These are phyloP conservation scores for Colletotrichum sidae DNA, from an alignment of 2,329 filamentous ascomycete genomes.

Conservation along the genomic window DNA sequence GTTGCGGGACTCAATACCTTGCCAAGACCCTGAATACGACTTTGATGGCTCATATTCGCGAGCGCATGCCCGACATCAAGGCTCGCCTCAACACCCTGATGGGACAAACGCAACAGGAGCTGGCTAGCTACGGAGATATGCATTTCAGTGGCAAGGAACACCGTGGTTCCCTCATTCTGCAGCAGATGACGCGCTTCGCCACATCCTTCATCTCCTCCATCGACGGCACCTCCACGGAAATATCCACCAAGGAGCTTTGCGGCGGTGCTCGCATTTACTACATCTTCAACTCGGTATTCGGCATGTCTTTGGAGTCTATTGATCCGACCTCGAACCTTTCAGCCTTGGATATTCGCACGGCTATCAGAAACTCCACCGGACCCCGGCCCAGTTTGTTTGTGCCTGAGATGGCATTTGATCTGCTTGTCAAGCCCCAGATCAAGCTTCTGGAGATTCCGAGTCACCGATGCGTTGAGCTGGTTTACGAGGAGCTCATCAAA, in stretches of 20 bases:
- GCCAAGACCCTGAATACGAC: slow-evolving; percentile 96
- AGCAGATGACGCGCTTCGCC: slow-evolving; percentile 98
- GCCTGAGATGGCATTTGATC: slow-evolving; percentile 95
- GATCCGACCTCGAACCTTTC: slow-evolving; percentile 96
- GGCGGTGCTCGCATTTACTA: slow-evolving; percentile 97
- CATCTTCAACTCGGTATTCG: slow-evolving; percentile 99
- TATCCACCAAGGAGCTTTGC: slow-evolving; percentile 97
- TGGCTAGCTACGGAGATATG: slow-evolving; percentile 97
- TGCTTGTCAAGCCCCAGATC: slow-evolving; percentile 98
- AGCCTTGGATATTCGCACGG: slow-evolving; percentile 93
- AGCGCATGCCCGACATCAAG: slow-evolving; percentile 97
- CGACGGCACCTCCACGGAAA: slow-evolving; percentile 97
- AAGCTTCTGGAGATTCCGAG: slow-evolving; percentile 95
- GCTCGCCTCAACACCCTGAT: slow-evolving; percentile 96
- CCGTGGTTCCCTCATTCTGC: slow-evolving; percentile 91
- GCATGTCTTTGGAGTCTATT: slow-evolving; percentile 94
- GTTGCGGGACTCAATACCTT: slow-evolving; percentile 93
- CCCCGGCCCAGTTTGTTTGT: slow-evolving; percentile 96
- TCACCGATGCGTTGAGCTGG: slow-evolving; percentile 95
- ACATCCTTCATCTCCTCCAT: slow-evolving; percentile 99
- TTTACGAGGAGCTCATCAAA: slow-evolving; percentile 99
- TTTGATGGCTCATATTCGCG: slow-evolving; percentile 95
- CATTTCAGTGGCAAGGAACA: slow-evolving; percentile 98
- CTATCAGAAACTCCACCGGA: slow-evolving; percentile 97
- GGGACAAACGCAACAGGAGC: slow-evolving; percentile 99